phyloP scores from a whole-genome alignment of 164 flowering plant species.

The Macadamia tetraphylla region DNA sequence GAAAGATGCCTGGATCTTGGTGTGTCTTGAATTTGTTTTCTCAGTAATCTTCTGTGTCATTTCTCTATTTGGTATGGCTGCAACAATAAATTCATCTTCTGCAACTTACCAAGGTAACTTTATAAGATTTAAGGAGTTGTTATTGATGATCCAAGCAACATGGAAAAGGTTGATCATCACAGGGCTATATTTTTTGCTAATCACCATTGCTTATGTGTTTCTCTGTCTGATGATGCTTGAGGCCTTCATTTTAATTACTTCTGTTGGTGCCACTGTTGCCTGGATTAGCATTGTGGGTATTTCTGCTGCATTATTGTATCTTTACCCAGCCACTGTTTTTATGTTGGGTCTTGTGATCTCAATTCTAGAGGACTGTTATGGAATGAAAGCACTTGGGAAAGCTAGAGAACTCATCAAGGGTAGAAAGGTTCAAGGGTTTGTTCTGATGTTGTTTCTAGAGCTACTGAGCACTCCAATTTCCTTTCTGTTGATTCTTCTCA shows the following conservation, averaged over 20 bases:
- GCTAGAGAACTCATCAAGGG: conserved; percentile 1
- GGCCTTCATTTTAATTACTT: background rate
- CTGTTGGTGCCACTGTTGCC: background rate
- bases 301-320: conserved; percentile 9
- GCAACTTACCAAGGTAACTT: background rate
- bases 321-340: conserved; percentile 7
- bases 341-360: conserved; percentile 11
- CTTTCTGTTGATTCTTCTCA: too few relatives aligned
- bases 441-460: background rate
- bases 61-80: conserved; percentile 1
- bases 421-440: conserved; percentile 13
- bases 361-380: conserved; percentile 5
- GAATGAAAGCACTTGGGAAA: background rate
- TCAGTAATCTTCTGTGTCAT: background rate
- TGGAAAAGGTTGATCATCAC: conserved; percentile 24
- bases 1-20: too few relatives aligned
- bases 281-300: background rate
- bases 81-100: conserved; percentile 20
- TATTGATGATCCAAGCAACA: background rate
- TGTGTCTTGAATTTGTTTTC: conserved; percentile 1
- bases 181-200: conserved; percentile 13
- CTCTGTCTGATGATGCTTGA: background rate
- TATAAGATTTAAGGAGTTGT: conserved; percentile 15
- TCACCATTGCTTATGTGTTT: conserved; percentile 12
- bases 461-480: too few relatives aligned